Percentiles rank a stretch among this genome's conserved stretches.
Evolutionary conservation across 2,329 filamentous ascomycete genomes (phyloP).

Genomic region (Neonectria faginata): DNA sequence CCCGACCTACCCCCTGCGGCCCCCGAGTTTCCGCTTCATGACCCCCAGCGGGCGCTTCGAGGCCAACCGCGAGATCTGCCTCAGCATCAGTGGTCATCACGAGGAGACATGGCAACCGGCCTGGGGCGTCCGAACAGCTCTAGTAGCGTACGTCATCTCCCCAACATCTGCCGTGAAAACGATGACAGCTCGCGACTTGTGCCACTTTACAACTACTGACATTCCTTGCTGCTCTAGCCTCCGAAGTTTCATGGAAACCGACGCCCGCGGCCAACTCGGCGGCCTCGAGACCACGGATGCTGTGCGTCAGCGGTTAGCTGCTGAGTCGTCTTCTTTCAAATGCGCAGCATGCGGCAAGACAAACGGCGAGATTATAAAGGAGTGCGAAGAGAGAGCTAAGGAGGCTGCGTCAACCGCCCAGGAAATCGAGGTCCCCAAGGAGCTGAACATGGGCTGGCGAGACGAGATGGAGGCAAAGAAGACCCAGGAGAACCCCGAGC

Average conservation of each 20-base stretch:
- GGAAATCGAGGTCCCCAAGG: constrained; percentile 64
- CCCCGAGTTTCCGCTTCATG: constrained; percentile 94
- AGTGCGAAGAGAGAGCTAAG: constrained; percentile 71
- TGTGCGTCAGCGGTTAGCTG: constrained; percentile 76
- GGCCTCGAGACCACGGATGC: constrained; percentile 82
- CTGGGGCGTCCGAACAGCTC: constrained; percentile 93
- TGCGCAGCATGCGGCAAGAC: constrained; percentile 77
- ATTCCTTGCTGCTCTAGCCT: constrained; percentile 57
- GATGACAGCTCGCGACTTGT: background rate
- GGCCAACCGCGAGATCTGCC: constrained; percentile 95
- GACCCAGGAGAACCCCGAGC: constrained; percentile 22
- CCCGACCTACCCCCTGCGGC: constrained; percentile 88
- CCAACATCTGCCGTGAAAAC: background rate
- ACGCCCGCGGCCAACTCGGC: constrained; percentile 87
- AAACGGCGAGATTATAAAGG: constrained; percentile 80
- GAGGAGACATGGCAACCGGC: constrained; percentile 99
- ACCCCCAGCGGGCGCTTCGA: constrained; percentile 95
- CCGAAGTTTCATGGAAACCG: constrained; percentile 92
- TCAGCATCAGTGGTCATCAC: constrained; percentile 93
- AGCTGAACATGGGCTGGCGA: constrained; percentile 75
- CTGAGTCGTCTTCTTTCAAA: constrained; percentile 71
- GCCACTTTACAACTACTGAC: constrained; percentile 12
- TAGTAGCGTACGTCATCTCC: constrained; percentile 71
- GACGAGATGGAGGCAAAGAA: constrained; percentile 71
- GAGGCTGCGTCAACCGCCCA: constrained; percentile 47